These are phyloP conservation scores for Escallonia herrerae DNA, from an alignment of 129 eudicot genomes.

Conservation along the genomic window DNA sequence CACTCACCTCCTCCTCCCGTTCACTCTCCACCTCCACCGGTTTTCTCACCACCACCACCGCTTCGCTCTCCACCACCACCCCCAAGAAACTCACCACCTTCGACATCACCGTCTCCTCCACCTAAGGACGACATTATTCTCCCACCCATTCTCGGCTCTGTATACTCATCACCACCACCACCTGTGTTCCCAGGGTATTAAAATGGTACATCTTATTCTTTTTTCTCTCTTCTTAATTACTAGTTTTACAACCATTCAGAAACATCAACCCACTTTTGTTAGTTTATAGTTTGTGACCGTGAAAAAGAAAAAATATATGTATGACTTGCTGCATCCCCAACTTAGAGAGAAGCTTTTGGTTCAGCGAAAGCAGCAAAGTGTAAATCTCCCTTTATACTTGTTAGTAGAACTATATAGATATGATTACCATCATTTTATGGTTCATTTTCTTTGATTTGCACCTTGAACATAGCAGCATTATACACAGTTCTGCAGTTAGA, in stretches of 20 bases:
- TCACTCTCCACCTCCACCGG: constrained; percentile 27
- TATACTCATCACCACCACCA: constrained; percentile 53
- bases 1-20: constrained; percentile 22
- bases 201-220: background rate
- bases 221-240: background rate
- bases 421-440: too few relatives aligned
- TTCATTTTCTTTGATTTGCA: too few relatives aligned
- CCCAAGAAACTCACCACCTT: constrained; percentile 2
- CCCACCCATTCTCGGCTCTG: constrained; percentile 31
- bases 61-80: background rate
- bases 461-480: too few relatives aligned
- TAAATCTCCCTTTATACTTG: too few relatives aligned
- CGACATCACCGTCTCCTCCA: background rate
- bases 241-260: background rate
- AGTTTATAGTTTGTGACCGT: background rate
- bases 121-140: constrained; percentile 16
- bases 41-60: constrained; percentile 5
- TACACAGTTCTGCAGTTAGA: too few relatives aligned
- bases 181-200: constrained; percentile 43
- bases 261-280: background rate
- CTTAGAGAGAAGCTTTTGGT: too few relatives aligned
- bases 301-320: background rate
- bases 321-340: too few relatives aligned
- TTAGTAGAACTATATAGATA: too few relatives aligned
- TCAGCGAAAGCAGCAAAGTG: too few relatives aligned